These are phyloP conservation scores for Pulveroboletus sp. DNA, from an alignment of 1,284 basidiomycete genomes.

Conservation along the genomic window DNA sequence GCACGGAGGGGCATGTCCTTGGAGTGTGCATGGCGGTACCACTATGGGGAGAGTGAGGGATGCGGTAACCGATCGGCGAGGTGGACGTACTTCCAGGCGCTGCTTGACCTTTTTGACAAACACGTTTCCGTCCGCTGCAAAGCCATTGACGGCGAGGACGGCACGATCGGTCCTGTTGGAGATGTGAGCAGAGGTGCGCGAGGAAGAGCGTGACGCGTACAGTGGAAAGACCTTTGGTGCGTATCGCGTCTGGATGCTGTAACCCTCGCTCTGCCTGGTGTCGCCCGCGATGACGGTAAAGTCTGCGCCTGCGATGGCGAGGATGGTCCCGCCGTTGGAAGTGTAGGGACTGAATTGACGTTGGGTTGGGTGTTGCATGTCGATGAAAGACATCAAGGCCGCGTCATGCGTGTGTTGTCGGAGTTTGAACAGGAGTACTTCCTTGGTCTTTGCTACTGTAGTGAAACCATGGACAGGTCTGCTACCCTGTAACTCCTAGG, in stretches of 20 bases:
- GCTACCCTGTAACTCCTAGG: too few species aligned
- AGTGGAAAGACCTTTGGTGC: conserved; percentile 88
- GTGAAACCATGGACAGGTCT: too few species aligned
- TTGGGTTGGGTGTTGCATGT: conserved; percentile 54
- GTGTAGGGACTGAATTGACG: conserved; percentile 83
- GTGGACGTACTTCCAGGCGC: conserved; percentile 74
- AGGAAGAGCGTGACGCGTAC: conserved; percentile 42
- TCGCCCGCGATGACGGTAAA: conserved; percentile 94
- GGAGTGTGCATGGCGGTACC: conserved; percentile 92
- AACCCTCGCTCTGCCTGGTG: conserved; percentile 92
- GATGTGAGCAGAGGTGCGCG: conserved; percentile 10
- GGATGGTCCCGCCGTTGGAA: conserved; percentile 92
- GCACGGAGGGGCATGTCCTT: conserved; percentile 92
- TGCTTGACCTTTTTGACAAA: conserved; percentile 95
- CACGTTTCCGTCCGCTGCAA: conserved; percentile 93
- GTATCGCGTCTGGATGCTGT: conserved; percentile 93
- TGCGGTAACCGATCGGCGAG: background rate
- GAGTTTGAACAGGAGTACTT: too few species aligned
- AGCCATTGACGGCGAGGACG: conserved; percentile 91
- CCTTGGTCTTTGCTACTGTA: too few species aligned
- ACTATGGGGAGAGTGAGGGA: conserved; percentile 49
- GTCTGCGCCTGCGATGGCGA: conserved; percentile 90
- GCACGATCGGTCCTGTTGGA: conserved; percentile 81
- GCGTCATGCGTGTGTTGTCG: conserved; percentile 19
- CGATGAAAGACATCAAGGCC: conserved; percentile 32